phyloP scores from a whole-genome alignment of 768 basidiomycete species.

The Rhizopogon roseolus region DNA sequence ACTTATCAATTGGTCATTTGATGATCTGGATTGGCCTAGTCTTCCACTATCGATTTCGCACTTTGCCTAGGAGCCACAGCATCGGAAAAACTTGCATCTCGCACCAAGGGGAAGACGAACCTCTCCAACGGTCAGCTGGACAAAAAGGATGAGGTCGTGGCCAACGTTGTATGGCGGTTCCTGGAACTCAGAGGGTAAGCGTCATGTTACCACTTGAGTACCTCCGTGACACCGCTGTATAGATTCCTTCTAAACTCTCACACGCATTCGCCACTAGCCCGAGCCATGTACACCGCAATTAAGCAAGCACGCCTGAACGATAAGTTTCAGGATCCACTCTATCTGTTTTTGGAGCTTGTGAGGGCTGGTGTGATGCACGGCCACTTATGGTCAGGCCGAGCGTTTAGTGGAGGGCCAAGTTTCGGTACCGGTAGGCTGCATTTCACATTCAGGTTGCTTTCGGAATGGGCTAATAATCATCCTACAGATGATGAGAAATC shows the following conservation, averaged over 20 bases:
- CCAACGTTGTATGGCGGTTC: constrained; percentile 98
- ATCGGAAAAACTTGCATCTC: constrained; percentile 70
- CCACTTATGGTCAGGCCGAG: constrained; percentile 80
- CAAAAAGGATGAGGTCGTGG: constrained; percentile 97
- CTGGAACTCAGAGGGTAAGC: constrained; percentile 87
- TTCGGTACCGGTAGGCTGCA: constrained; percentile 74
- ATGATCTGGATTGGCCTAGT: constrained; percentile 41
- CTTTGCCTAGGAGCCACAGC: constrained; percentile 90
- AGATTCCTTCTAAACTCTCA: constrained; percentile 91
- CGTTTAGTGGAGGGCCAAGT: constrained; percentile 92
- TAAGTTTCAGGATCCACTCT: constrained; percentile 97
- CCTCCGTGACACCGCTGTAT: constrained; percentile 8
- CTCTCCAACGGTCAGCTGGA: constrained; percentile 55
- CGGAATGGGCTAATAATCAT: constrained; percentile 13
- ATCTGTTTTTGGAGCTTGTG: constrained; percentile 91
- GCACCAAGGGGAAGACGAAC: constrained; percentile 70
- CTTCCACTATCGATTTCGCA: constrained; percentile 95
- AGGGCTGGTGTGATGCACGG: constrained; percentile 97
- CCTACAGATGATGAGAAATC: constrained; percentile 85
- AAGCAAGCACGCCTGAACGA: constrained; percentile 82
- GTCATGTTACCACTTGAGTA: constrained; percentile 4
- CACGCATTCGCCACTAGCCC: constrained; percentile 82
- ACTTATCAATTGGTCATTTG: constrained; percentile 21
- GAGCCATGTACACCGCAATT: constrained; percentile 86
- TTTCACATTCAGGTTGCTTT: constrained; percentile 25